A percentile compares a stretch with the other conserved stretches of the same genome.
Conservation (phyloP, 2,329 filamentous ascomycete genomes). For the Camillea tinctor region DNA sequence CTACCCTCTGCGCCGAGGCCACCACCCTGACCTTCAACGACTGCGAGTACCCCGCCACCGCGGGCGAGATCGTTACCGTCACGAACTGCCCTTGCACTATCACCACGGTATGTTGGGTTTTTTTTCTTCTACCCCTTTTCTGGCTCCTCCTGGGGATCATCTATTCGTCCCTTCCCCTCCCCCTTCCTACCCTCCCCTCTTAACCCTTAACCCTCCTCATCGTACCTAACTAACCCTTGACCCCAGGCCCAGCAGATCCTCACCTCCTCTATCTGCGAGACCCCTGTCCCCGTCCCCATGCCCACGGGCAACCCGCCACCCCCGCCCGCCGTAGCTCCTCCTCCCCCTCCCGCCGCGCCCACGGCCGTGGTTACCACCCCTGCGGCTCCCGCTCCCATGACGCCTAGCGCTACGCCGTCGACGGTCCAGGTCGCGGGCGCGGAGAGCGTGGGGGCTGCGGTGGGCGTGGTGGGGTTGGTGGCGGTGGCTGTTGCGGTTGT, state of each 20-base stretch:
- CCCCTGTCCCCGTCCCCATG: no score
- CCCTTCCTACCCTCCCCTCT: neutral
- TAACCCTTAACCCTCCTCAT: neutral
- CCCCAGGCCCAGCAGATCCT: neutral
- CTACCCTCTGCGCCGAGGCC: slow-evolving; percentile 42
- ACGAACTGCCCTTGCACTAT: slow-evolving; percentile 53
- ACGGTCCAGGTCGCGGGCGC: neutral
- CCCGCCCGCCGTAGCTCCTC: neutral
- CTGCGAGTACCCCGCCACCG: slow-evolving; percentile 53
- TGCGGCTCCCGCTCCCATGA: neutral
- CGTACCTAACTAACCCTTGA: neutral
- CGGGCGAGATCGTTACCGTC: slow-evolving; percentile 55
- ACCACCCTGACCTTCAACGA: slow-evolving; percentile 51
- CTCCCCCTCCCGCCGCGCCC: neutral
- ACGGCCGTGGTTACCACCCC: no score
- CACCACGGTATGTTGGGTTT: slow-evolving; percentile 25
- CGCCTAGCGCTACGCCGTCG: neutral
- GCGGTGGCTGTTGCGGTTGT: neutral
- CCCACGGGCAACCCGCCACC: neutral
- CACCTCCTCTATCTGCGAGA: neutral
- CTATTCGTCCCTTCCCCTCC: neutral
- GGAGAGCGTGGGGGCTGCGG: no score
- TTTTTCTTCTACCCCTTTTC: neutral
- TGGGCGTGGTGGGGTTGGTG: neutral
- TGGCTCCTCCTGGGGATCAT: no score